A percentile compares a stretch with the other conserved stretches of the same genome.
Conservation (phyloP, 371 early-diverging fungal genomes). For the Funneliformis caledonium region DNA sequence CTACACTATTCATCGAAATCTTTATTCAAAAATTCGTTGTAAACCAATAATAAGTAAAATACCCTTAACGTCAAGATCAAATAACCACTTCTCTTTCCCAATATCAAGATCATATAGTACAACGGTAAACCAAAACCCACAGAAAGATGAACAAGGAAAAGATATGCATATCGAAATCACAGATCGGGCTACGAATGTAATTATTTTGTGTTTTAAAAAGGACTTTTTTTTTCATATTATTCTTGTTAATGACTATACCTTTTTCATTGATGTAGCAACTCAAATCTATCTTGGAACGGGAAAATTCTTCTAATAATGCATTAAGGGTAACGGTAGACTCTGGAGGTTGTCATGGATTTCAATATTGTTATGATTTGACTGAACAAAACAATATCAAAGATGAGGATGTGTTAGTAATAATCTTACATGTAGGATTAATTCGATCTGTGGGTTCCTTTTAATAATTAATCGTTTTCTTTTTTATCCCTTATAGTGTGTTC, state of each 20-base stretch:
- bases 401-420: constrained; percentile 51
- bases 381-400: constrained; percentile 68
- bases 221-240: not conserved
- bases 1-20: too few relatives aligned
- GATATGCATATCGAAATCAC: constrained; percentile 32
- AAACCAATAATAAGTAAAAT: not conserved
- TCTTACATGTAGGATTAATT: not conserved
- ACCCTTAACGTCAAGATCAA: not conserved
- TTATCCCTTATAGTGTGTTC: constrained; percentile 63
- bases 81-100: not conserved
- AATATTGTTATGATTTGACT: constrained; percentile 89
- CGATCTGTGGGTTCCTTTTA: not conserved
- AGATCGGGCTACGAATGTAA: constrained; percentile 30
- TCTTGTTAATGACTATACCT: not conserved
- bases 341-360: constrained; percentile 96
- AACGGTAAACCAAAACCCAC: constrained; percentile 9
- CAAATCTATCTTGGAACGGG: not conserved
- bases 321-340: constrained; percentile 89
- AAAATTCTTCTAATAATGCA: constrained; percentile 42
- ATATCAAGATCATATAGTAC: constrained; percentile 1
- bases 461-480: not conserved
- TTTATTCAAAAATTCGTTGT: too few relatives aligned
- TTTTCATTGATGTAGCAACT: constrained; percentile 3
- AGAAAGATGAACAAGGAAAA: constrained; percentile 21
- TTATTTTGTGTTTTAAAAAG: not conserved